Percentiles rank a stretch among this genome's conserved stretches.
Conservation (phyloP, 768 basidiomycete genomes). For the Tricholoma saponaceum region DNA sequence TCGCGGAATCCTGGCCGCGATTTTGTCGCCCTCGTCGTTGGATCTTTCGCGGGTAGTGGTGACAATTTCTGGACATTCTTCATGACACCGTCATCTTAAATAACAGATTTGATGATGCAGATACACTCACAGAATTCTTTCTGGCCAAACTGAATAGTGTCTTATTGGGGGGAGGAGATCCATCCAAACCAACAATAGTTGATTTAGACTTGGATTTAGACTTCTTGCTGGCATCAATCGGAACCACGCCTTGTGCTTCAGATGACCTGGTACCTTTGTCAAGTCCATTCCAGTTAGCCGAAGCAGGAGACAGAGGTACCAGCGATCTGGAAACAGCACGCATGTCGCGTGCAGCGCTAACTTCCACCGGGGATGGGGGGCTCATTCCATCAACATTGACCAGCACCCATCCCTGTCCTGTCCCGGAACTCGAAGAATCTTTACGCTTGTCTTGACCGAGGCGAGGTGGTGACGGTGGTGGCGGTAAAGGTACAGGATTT, state of each 20-base stretch:
- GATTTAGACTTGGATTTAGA: constrained; percentile 20
- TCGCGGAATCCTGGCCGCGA: constrained; percentile 28
- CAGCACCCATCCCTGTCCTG: constrained; percentile 60
- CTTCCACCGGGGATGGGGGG: constrained; percentile 4
- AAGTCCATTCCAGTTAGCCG: background rate
- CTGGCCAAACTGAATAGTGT: constrained; percentile 36
- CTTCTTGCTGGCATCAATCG: constrained; percentile 51
- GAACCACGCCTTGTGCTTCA: constrained; percentile 59
- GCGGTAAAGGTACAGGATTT: constrained; percentile 23
- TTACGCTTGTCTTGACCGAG: background rate
- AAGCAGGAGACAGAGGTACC: background rate
- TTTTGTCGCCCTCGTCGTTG: constrained; percentile 10
- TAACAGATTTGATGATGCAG: background rate
- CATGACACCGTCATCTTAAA: constrained; percentile 4
- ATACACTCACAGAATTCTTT: constrained; percentile 34
- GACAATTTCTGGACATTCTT: background rate
- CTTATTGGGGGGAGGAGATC: constrained; percentile 13
- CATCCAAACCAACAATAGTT: background rate
- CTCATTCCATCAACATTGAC: constrained; percentile 51
- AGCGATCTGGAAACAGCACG: background rate
- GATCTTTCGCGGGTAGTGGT: background rate
- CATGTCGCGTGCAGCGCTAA: background rate
- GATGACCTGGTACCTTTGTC: constrained; percentile 29
- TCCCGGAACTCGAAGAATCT: constrained; percentile 18
- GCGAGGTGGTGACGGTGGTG: constrained; percentile 13